Conservation (phyloP, 371 early-diverging fungal species). For the Rhizopus stolonifer region DNA sequence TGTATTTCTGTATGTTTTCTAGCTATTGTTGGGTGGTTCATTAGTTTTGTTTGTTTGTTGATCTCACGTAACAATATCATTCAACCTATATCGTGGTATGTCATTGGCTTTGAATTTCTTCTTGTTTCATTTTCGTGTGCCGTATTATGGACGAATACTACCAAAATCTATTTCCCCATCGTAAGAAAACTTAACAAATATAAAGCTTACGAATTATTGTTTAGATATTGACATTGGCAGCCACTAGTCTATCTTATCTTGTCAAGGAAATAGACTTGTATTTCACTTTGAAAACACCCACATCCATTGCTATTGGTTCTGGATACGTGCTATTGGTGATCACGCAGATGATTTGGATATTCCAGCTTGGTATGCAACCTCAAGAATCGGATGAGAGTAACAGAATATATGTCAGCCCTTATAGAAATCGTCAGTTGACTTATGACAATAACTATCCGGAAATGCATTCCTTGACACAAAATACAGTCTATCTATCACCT, state of each 20-base stretch:
- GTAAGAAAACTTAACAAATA: conserved; percentile 10
- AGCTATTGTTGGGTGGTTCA: conserved; percentile 33
- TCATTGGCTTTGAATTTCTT: conserved; percentile 26
- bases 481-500: conserved; percentile 34
- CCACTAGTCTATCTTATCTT: conserved; percentile 34
- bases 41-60: conserved; percentile 41
- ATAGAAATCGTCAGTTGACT: conserved; percentile 8
- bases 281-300: conserved; percentile 15
- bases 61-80: conserved; percentile 19
- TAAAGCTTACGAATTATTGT: background rate
- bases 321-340: conserved; percentile 35
- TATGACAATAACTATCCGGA: conserved; percentile 9
- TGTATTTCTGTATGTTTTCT: conserved; percentile 3
- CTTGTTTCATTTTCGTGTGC: conserved; percentile 24
- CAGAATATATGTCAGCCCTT: conserved; percentile 4
- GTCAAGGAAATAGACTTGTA: conserved; percentile 29
- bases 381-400: conserved; percentile 15
- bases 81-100: conserved; percentile 38
- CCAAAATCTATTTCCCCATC: conserved; percentile 23
- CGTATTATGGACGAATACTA: conserved; percentile 25
- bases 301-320: conserved; percentile 24
- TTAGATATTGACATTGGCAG: conserved; percentile 32
- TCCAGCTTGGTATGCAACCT: conserved; percentile 33
- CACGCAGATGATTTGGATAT: conserved; percentile 39
- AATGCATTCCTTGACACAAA: conserved; percentile 10